Conservation (phyloP, 2,329 filamentous ascomycete genomes). For the Gaeumannomyces tritici region DNA sequence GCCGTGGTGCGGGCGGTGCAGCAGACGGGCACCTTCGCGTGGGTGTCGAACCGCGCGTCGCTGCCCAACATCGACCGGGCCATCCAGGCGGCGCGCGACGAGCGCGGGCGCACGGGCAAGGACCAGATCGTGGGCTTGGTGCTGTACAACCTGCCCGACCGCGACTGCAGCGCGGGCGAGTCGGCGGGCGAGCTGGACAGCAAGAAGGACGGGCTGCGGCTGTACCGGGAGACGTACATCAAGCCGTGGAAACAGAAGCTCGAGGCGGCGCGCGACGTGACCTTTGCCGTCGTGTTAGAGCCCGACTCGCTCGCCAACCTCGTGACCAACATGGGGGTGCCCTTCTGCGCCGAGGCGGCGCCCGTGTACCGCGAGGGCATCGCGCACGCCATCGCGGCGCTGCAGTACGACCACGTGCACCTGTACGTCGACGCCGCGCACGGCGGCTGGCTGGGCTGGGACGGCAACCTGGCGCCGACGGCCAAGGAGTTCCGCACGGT, state of each 20-base stretch:
- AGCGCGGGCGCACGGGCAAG: conserved; percentile 22
- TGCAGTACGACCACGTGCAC: conserved; percentile 26
- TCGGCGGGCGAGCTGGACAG: conserved; percentile 28
- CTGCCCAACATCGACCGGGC: conserved; percentile 28
- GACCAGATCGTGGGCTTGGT: conserved; percentile 32
- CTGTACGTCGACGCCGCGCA: conserved; percentile 32
- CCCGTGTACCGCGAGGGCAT: conserved; percentile 30
- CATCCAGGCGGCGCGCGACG: conserved; percentile 24
- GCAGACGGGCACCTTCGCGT: conserved; percentile 30
- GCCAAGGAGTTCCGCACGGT: conserved; percentile 30
- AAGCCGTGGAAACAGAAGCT: conserved; percentile 27
- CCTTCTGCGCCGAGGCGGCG: conserved; percentile 25
- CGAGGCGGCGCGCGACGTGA: conserved; percentile 24
- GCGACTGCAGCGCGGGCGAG: conserved; percentile 34
- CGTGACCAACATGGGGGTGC: conserved; percentile 27
- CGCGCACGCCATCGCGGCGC: conserved; percentile 26
- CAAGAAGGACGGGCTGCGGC: conserved; percentile 23
- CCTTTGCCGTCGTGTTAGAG: conserved; percentile 32
- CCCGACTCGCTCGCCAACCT: conserved; percentile 33
- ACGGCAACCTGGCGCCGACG: conserved; percentile 25
- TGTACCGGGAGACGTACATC: conserved; percentile 30
- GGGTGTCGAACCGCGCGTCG: conserved; percentile 26
- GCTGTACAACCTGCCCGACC: conserved; percentile 33
- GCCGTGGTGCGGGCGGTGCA: conserved; percentile 26
- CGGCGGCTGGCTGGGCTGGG: conserved; percentile 33